phyloP scores from a whole-genome alignment of 176 grass and related monocot genomes.

The Carex pumila region DNA sequence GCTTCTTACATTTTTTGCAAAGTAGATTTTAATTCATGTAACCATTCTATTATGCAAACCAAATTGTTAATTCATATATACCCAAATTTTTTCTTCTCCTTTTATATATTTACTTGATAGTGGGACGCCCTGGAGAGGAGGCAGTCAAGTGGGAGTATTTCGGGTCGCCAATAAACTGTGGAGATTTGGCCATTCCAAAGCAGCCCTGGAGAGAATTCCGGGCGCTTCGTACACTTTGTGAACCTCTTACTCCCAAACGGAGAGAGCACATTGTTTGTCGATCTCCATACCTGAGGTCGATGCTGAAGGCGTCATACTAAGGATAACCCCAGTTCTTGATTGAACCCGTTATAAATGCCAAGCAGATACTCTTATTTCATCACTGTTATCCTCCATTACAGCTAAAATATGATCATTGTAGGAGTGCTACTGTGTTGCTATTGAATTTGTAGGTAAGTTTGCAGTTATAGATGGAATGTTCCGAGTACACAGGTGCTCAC shows the following conservation, averaged over 20 bases:
- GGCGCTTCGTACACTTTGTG: background rate
- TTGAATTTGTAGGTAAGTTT: conserved; percentile 55
- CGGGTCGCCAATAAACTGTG: no score
- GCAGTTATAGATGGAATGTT: conserved; percentile 87
- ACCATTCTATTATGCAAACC: no score
- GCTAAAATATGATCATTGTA: background rate
- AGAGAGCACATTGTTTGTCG: background rate
- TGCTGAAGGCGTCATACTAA: conserved; percentile 58
- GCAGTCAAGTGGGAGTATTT: no score
- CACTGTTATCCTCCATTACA: background rate
- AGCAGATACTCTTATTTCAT: conserved; percentile 37
- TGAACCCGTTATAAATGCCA: conserved; percentile 55
- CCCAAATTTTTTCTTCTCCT: no score
- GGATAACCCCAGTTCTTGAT: conserved; percentile 71
- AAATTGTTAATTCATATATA: no score
- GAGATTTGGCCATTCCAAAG: no score
- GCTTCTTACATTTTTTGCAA: no score
- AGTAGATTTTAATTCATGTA: no score
- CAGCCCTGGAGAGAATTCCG: no score
- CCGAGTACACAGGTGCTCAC: conserved; percentile 89
- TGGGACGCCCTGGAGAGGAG: no score
- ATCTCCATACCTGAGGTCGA: conserved; percentile 38
- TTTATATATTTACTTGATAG: no score
- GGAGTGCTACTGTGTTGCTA: background rate
- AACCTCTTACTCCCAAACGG: conserved; percentile 18